These are phyloP conservation scores for Endoconidiophora laricicola DNA, from an alignment of 2,329 filamentous ascomycete species.

Conservation along the genomic window DNA sequence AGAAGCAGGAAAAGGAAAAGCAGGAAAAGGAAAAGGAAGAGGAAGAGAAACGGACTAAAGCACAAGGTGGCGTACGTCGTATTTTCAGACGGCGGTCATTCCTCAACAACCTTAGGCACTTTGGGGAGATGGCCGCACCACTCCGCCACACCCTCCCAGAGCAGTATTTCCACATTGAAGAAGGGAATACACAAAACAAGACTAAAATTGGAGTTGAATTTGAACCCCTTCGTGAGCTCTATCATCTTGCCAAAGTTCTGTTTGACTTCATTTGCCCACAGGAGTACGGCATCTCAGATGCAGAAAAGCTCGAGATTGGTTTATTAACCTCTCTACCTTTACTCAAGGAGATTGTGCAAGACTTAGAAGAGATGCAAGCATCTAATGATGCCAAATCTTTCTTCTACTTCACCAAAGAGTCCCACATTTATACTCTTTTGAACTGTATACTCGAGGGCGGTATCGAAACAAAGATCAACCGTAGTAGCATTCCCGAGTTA, in stretches of 20 bases:
- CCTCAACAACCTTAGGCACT: slow-evolving; percentile 34
- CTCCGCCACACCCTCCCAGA: slow-evolving; percentile 27
- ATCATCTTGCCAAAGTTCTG: slow-evolving; percentile 81
- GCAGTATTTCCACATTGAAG: slow-evolving; percentile 83
- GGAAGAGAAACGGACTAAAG: slow-evolving; percentile 19
- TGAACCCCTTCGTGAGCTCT: slow-evolving; percentile 79
- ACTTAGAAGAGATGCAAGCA: slow-evolving; percentile 92
- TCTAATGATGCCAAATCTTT: slow-evolving; percentile 88
- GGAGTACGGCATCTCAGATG: slow-evolving; percentile 90
- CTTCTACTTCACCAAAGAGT: slow-evolving; percentile 99
- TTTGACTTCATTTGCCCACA: slow-evolving; percentile 98
- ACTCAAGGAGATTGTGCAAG: slow-evolving; percentile 89
- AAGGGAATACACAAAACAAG: slow-evolving; percentile 55
- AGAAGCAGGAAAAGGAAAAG: slow-evolving; percentile 21
- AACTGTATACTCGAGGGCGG: slow-evolving; percentile 97
- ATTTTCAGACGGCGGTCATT: slow-evolving; percentile 46
- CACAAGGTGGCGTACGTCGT: slow-evolving; percentile 22
- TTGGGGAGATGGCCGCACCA: slow-evolving; percentile 31
- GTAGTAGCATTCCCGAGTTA: slow-evolving; percentile 87
- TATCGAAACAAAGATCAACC: slow-evolving; percentile 89
- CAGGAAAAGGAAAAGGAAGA: slow-evolving; percentile 24
- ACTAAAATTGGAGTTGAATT: slow-evolving; percentile 72
- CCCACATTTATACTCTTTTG: slow-evolving; percentile 91
- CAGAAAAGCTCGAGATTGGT: slow-evolving; percentile 96
- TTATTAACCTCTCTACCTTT: slow-evolving; percentile 83